phyloP scores from a whole-genome alignment of 441 rosid genomes.

The Erodium trifolium region DNA sequence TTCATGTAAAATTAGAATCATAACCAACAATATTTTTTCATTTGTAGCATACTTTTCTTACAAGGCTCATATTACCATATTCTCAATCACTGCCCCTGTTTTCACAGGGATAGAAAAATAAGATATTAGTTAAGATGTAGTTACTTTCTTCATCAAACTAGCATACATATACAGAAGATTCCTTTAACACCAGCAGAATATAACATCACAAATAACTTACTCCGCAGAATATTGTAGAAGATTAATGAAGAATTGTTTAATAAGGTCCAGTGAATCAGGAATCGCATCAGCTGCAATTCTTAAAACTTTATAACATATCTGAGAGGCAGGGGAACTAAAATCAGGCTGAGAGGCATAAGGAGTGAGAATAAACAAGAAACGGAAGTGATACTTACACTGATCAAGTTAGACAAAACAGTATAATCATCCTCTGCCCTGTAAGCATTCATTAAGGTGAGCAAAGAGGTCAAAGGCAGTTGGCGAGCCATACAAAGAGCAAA shows the following conservation, averaged over 20 bases:
- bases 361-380: slow-evolving; percentile 8
- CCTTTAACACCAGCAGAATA: slow-evolving; percentile 2
- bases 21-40: neutral
- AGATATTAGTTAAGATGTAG: neutral
- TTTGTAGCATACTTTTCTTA: neutral
- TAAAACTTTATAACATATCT: slow-evolving; percentile 64
- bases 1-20: neutral
- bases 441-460: slow-evolving; percentile 71
- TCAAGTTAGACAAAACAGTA: slow-evolving; percentile 74
- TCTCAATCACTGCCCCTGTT: slow-evolving; percentile 1
- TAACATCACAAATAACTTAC: slow-evolving; percentile 38
- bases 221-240: slow-evolving; percentile 59
- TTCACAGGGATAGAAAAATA: neutral
- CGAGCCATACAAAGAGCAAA: slow-evolving; percentile 94
- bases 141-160: neutral
- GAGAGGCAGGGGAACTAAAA: slow-evolving; percentile 25
- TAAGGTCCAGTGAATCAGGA: slow-evolving; percentile 42
- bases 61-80: neutral
- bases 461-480: slow-evolving; percentile 63
- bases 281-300: slow-evolving; percentile 72
- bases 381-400: slow-evolving; percentile 42
- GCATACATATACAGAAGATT: slow-evolving; percentile 11
- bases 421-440: slow-evolving; percentile 74
- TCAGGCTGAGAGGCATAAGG: slow-evolving; percentile 12
- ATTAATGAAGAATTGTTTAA: slow-evolving; percentile 51